A percentile compares a stretch with the other conserved stretches of the same genome.
Conservation (phyloP, 352 stramenopile species). For the Phytophthora ramorum region DNA sequence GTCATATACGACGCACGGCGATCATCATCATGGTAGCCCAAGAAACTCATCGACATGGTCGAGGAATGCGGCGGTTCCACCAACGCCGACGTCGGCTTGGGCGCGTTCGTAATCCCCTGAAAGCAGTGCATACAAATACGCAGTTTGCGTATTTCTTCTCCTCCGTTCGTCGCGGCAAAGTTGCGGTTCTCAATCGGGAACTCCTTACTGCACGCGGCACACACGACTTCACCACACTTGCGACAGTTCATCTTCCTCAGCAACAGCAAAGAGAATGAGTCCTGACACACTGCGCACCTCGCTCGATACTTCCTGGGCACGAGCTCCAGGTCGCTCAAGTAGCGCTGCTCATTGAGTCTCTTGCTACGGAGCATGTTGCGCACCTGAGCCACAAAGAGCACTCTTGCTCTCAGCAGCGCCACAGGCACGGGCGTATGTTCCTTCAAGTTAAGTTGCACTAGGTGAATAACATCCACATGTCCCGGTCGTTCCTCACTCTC, state of each 20-base stretch:
- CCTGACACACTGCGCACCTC: conserved; percentile 77
- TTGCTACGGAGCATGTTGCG: conserved; percentile 73
- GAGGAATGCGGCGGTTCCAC: conserved; percentile 62
- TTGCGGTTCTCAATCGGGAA: conserved; percentile 72
- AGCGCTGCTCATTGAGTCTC: conserved; percentile 82
- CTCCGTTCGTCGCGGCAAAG: conserved; percentile 45
- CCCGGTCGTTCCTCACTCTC: conserved; percentile 77
- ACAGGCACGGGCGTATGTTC: conserved; percentile 59
- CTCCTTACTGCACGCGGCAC: conserved; percentile 85
- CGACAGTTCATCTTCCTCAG: conserved; percentile 87
- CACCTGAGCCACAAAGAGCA: conserved; percentile 62
- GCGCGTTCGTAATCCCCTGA: conserved; percentile 74
- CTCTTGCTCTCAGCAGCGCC: conserved; percentile 47
- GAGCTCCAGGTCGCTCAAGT: conserved; percentile 82
- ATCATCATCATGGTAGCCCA: conserved; percentile 75
- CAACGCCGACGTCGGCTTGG: conserved; percentile 55
- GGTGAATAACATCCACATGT: conserved; percentile 85
- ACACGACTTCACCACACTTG: conserved; percentile 90
- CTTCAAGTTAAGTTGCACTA: conserved; percentile 87
- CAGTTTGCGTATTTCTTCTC: conserved; percentile 69
- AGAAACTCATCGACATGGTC: conserved; percentile 61
- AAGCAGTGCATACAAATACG: conserved; percentile 90
- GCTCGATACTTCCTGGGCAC: conserved; percentile 84
- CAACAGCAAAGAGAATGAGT: conserved; percentile 86
- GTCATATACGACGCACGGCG: conserved; percentile 68